phyloP scores from a whole-genome alignment of 306 rosid species.

The Ormosia emarginata region DNA sequence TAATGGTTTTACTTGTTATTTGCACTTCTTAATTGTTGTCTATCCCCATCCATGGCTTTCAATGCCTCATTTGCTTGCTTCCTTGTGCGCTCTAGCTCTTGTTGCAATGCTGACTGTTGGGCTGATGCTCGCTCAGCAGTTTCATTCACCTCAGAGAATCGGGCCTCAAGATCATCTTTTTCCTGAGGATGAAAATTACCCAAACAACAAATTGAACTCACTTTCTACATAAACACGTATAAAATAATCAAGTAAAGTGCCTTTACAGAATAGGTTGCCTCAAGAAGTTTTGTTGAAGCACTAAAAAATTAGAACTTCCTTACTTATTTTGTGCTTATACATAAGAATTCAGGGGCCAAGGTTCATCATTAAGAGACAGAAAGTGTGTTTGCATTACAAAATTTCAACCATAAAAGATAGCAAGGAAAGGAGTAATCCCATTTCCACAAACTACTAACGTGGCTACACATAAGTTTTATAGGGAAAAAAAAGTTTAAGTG shows the following conservation, averaged over 20 bases:
- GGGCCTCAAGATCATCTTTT: slow-evolving; percentile 90
- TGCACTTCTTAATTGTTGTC: slow-evolving; percentile 93
- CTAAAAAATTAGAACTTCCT: not conserved
- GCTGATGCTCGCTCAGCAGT: slow-evolving; percentile 78
- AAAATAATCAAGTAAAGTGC: slow-evolving; percentile 15
- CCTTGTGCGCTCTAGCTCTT: slow-evolving; percentile 92
- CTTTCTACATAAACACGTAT: slow-evolving; percentile 11
- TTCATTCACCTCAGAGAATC: slow-evolving; percentile 60
- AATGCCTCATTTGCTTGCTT: slow-evolving; percentile 96
- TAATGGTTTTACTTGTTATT: slow-evolving; percentile 75
- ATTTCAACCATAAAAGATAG: slow-evolving; percentile 10
- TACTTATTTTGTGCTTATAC: slow-evolving; percentile 9
- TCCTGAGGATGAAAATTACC: slow-evolving; percentile 56
- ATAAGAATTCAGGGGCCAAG: not conserved
- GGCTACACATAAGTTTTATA: not conserved
- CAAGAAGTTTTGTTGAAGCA: slow-evolving; percentile 16
- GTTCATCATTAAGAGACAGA: slow-evolving; percentile 3
- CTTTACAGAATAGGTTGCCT: not conserved
- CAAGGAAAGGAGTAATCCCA: slow-evolving; percentile 2
- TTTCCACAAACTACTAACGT: not conserved
- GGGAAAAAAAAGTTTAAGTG: not conserved
- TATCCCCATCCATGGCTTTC: slow-evolving; percentile 92
- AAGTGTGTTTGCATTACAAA: slow-evolving; percentile 3
- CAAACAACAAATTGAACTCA: slow-evolving; percentile 30
- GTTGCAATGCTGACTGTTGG: slow-evolving; percentile 75